Conservation (phyloP, 1,139 yeast species). For the Geotrichum armillariae region DNA sequence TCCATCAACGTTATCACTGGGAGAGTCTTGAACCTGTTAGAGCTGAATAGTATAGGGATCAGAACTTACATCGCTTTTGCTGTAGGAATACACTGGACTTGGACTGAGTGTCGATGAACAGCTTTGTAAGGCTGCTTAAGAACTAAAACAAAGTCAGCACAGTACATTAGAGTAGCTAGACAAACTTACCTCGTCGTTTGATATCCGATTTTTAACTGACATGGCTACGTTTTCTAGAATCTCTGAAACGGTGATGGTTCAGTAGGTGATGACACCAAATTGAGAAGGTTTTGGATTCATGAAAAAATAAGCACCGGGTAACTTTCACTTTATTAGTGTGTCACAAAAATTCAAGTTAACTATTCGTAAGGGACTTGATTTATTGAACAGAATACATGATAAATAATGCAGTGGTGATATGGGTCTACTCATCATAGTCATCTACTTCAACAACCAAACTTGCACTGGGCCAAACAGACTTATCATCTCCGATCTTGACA, state of each 20-base stretch:
- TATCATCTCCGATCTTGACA: constrained; percentile 43
- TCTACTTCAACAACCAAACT: constrained; percentile 53
- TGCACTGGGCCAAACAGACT: constrained; percentile 59
- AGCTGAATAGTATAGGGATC: not conserved
- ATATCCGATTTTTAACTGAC: constrained; percentile 21
- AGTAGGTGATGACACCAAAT: not conserved
- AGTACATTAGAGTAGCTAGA: not conserved
- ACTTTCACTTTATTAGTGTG: not conserved
- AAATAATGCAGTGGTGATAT: constrained; percentile 19
- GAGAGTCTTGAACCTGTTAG: constrained; percentile 14
- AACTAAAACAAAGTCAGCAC: constrained; percentile 28
- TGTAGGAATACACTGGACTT: constrained; percentile 43
- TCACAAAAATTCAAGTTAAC: not conserved
- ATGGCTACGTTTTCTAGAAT: not conserved
- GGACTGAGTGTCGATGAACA: constrained; percentile 36
- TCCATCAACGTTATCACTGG: constrained; percentile 17
- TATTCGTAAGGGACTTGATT: not conserved
- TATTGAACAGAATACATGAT: too few relatives aligned
- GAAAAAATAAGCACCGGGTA: constrained; percentile 13
- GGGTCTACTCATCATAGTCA: constrained; percentile 37
- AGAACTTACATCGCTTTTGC: constrained; percentile 35
- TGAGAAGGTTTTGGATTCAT: not conserved
- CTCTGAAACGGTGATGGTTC: not conserved
- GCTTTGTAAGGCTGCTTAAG: constrained; percentile 31
- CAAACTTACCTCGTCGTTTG: constrained; percentile 30